Conservation (phyloP, 228 moss, liverwort and hornwort species). For the Sphagnum fallax region DNA sequence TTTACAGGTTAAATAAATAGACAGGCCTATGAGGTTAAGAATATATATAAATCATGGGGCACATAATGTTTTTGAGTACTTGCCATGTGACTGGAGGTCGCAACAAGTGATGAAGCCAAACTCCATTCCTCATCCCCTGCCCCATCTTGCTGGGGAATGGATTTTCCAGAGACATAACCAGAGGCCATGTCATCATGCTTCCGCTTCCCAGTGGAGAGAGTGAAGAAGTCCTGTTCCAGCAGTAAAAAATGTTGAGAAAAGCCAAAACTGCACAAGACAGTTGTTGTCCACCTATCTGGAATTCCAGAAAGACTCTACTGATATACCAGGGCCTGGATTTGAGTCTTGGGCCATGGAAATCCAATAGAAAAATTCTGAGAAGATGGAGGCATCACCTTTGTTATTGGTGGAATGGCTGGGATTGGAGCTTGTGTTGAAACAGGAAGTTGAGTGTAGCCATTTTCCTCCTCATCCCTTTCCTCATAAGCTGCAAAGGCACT, state of each 20-base stretch:
- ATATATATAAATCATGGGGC: too few relatives aligned
- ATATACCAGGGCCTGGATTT: not conserved
- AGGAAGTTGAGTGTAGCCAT: slow-evolving; percentile 49
- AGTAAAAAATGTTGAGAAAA: not conserved
- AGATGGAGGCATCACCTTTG: slow-evolving; percentile 43
- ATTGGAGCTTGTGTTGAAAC: slow-evolving; percentile 30
- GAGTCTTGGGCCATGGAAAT: not conserved
- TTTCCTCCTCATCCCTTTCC: slow-evolving; percentile 75
- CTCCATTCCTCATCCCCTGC: slow-evolving; percentile 28
- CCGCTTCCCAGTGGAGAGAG: slow-evolving; percentile 75
- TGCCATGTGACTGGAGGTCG: slow-evolving; percentile 27
- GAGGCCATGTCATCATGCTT: slow-evolving; percentile 73
- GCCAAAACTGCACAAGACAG: too few relatives aligned
- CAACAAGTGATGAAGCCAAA: slow-evolving; percentile 32
- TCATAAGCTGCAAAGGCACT: slow-evolving; percentile 47
- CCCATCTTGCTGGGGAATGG: slow-evolving; percentile 75
- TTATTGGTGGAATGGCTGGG: slow-evolving; percentile 42
- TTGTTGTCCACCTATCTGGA: not conserved
- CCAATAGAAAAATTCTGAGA: not conserved
- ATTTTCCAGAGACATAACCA: slow-evolving; percentile 25
- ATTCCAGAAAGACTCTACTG: not conserved
- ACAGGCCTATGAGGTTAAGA: too few relatives aligned
- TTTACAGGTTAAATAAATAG: not conserved
- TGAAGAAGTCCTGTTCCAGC: slow-evolving; percentile 70
- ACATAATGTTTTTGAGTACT: slow-evolving; percentile 1